Percentiles rank a stretch among this genome's conserved stretches.
phyloP scores from a whole-genome alignment of 2,329 filamentous ascomycete genomes.

The Neoarthrinium moseri region DNA sequence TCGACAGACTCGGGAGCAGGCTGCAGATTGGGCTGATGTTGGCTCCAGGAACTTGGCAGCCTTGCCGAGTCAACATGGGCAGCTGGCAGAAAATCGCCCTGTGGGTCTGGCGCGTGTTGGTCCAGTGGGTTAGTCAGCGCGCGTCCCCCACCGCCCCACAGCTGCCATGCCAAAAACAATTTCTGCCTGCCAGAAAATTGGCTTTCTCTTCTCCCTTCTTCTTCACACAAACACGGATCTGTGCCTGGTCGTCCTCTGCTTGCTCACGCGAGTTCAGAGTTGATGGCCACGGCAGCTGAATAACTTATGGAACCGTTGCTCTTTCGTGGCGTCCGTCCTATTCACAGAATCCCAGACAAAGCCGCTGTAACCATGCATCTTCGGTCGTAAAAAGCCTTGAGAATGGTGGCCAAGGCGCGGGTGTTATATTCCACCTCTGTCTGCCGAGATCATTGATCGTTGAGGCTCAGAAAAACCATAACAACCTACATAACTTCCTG shows the following conservation, averaged over 20 bases:
- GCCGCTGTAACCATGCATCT: conserved; percentile 61
- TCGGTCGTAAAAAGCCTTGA: conserved; percentile 65
- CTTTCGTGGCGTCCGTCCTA: conserved; percentile 80
- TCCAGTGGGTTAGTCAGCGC: conserved; percentile 7
- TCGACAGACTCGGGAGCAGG: no score
- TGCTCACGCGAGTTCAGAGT: conserved; percentile 61
- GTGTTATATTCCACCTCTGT: conserved; percentile 87
- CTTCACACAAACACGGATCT: conserved; percentile 63
- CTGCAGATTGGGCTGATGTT: no score
- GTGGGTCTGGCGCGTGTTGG: no score
- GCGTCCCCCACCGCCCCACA: no score
- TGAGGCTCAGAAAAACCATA: conserved; percentile 95
- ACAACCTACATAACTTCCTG: conserved; percentile 62
- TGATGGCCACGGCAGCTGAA: conserved; percentile 79
- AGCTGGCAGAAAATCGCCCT: no score
- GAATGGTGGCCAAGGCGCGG: conserved; percentile 46
- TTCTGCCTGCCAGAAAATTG: conserved; percentile 19
- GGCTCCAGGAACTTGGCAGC: neutral
- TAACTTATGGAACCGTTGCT: conserved; percentile 74
- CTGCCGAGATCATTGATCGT: conserved; percentile 84
- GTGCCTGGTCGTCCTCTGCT: conserved; percentile 79
- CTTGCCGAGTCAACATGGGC: no score
- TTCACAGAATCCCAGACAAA: conserved; percentile 93
- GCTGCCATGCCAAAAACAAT: conserved; percentile 2
- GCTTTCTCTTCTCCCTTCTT: conserved; percentile 28